Evolutionary conservation across 2,329 filamentous ascomycete genomes (phyloP).

Genomic region (Cladophialophora yegresii): DNA sequence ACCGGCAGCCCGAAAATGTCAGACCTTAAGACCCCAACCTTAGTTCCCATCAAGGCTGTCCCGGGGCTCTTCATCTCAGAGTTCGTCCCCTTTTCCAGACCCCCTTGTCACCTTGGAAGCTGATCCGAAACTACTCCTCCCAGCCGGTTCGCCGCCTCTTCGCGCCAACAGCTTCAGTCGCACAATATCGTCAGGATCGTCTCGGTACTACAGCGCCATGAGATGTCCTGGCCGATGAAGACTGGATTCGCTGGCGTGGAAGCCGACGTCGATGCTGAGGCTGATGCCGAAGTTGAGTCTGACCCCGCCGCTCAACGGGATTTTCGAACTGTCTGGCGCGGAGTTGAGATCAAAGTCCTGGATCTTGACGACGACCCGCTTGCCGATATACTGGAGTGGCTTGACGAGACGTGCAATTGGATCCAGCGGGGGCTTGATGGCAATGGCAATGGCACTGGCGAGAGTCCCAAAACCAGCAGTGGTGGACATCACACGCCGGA

Average conservation of each 20-base stretch:
- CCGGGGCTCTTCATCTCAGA: slow-evolving; percentile 32
- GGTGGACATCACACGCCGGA: too few relatives aligned
- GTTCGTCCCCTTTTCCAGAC: slow-evolving; percentile 12
- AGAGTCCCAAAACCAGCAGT: neutral
- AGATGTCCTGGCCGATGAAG: neutral
- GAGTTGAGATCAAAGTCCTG: slow-evolving; percentile 26
- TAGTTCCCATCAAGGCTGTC: slow-evolving; percentile 17
- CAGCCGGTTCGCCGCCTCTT: slow-evolving; percentile 30
- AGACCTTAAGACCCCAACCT: neutral
- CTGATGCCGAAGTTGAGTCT: too few relatives aligned
- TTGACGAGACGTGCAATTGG: slow-evolving; percentile 34
- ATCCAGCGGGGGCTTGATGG: slow-evolving; percentile 23
- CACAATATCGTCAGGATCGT: slow-evolving; percentile 9
- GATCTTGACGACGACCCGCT: slow-evolving; percentile 35
- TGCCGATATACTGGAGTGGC: slow-evolving; percentile 32
- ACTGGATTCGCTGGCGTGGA: neutral
- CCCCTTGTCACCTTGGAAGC: neutral
- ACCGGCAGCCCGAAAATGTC: neutral
- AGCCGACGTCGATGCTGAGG: neutral
- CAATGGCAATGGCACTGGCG: neutral
- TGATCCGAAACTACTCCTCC: neutral
- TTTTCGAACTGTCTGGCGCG: neutral
- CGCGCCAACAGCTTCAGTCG: neutral
- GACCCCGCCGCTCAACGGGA: neutral
- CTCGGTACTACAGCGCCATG: slow-evolving; percentile 5